Evolutionary conservation across 768 basidiomycete genomes (phyloP), one percentile per base, ranked within the genome.

Genomic region (Hydnomerulius pinastri): DNA sequence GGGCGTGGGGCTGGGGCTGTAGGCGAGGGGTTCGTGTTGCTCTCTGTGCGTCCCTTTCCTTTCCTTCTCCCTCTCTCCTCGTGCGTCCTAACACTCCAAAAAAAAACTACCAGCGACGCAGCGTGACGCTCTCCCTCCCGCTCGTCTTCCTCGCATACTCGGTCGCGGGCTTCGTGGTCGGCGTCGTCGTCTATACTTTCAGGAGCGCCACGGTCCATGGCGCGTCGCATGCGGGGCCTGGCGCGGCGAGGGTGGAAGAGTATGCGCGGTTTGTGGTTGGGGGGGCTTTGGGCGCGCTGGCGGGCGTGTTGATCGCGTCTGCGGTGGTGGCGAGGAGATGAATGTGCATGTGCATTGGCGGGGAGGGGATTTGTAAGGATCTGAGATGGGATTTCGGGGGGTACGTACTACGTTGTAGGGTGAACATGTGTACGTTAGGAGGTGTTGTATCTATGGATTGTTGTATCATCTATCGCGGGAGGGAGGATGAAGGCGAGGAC

Each of bases 111-210:
- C n/a, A 77, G 59, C 77, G 83, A 18, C 68, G 67, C 20, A 82
- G 81, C 50, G 70, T 90, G 21, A 68, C 87, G 30, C 73, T 87
- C 51, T 87, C 89, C 1, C 76, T 90, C 11, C 89, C 90, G 1
- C 71, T 88, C 18, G 86, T 90, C 23, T 83, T 90, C 55, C 70
- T 90, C 28, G 79, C 82, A 0, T 91, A 90, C 64, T 80, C 86
- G 2, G 75, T 90, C 53, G 74, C 82, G 2, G 85, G 79, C 1
- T 87, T 91, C 69, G 68, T 89, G 30, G 74, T 79, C 0, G 87
- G 79, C 0, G 74, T 90, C 23, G 77, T 81, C 0, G 51, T 89
- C 21, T 90, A 88, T 63, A 80, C 84, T 0, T 81, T 87, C 66
- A 71, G 81, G 5, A 85, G 80, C 1, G 63, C 71, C 3, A 72